Conservation (phyloP, 177 flowering plant species). For the Vitis hybrid region DNA sequence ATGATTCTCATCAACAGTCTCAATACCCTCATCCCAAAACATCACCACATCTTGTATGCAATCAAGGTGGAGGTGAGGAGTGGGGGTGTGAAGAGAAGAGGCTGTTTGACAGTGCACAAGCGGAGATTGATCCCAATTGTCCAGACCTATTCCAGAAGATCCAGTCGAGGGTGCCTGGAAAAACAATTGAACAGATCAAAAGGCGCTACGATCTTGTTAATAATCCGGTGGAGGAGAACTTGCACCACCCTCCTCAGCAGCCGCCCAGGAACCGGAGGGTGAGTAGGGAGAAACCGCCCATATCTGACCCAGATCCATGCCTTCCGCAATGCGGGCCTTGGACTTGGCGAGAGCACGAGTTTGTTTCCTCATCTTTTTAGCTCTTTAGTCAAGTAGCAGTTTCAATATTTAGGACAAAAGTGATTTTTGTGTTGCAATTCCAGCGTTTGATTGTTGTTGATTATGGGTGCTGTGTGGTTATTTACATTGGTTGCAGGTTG, state of each 20-base stretch:
- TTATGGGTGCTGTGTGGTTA: not conserved
- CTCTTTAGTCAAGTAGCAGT: too few species aligned
- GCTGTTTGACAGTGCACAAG: constrained; percentile 22
- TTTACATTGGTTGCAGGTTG: not conserved
- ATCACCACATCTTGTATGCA: not conserved
- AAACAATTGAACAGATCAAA: not conserved
- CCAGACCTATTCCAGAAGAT: constrained; percentile 9
- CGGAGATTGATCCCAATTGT: not conserved
- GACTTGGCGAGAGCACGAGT: too few species aligned
- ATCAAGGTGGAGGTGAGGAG: not conserved
- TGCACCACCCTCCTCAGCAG: too few species aligned
- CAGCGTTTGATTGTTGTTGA: not conserved
- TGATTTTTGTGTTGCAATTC: not conserved
- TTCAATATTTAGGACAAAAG: too few species aligned
- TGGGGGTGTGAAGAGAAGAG: constrained; percentile 21
- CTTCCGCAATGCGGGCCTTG: too few species aligned
- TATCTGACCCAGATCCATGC: too few species aligned
- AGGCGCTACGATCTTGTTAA: constrained; percentile 2
- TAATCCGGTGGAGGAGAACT: not conserved
- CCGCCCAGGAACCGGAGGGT: not conserved
- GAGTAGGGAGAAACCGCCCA: not conserved
- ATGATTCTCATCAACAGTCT: too few species aligned
- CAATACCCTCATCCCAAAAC: not conserved
- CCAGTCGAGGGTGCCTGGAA: not conserved
- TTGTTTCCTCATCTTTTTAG: too few species aligned